Conservation (phyloP, 345 rosid genomes). For the Physaria fendleri region DNA sequence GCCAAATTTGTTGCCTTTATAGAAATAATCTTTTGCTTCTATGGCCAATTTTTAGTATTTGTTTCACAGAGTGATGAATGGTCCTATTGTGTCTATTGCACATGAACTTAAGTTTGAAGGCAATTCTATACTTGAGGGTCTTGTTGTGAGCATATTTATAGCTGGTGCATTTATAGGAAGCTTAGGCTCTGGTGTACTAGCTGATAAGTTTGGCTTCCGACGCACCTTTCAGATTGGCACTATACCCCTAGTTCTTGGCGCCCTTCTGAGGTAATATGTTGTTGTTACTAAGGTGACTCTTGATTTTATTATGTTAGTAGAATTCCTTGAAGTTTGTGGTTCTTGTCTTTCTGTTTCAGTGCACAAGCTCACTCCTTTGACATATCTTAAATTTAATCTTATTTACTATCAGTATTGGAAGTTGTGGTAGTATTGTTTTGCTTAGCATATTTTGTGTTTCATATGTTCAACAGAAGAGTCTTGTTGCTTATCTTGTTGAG, state of each 20-base stretch:
- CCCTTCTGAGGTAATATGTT: conserved; percentile 44
- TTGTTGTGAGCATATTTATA: conserved; percentile 77
- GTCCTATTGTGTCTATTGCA: conserved; percentile 68
- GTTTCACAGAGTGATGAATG: conserved; percentile 89
- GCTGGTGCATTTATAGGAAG: conserved; percentile 80
- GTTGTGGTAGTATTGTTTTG: neutral
- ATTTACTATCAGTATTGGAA: neutral
- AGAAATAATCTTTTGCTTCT: neutral
- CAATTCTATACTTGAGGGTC: conserved; percentile 58
- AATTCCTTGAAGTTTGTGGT: neutral
- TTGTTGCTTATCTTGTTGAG: neutral
- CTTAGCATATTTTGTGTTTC: neutral
- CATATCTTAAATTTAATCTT: neutral
- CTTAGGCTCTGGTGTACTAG: conserved; percentile 48
- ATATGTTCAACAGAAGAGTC: neutral
- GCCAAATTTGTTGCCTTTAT: neutral
- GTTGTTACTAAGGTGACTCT: neutral
- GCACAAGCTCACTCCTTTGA: conserved; percentile 70
- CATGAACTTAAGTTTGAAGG: conserved; percentile 73
- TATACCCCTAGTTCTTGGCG: conserved; percentile 57
- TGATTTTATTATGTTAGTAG: neutral
- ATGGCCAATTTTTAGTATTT: neutral
- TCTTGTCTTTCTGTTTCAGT: conserved; percentile 36
- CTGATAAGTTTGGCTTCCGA: conserved; percentile 60
- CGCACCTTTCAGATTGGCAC: conserved; percentile 62